Conservation (phyloP, 345 rosid species). For the Hibiscus trionum region DNA sequence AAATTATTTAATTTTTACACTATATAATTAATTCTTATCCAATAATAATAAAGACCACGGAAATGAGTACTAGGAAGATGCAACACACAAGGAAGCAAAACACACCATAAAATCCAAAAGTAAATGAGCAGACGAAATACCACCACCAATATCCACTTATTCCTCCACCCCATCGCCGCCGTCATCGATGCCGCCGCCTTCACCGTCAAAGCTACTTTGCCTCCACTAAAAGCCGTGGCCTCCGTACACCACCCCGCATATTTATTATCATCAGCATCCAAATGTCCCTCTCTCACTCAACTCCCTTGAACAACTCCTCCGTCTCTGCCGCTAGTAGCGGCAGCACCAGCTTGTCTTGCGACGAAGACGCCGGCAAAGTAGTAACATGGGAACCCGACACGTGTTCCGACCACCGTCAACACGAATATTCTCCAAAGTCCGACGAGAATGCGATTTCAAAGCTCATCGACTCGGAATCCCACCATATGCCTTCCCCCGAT, state of each 20-base stretch:
- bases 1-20: no score
- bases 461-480: conserved; percentile 34
- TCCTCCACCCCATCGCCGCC: not conserved
- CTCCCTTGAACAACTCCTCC: conserved; percentile 11
- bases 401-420: conserved; percentile 2
- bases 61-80: no score
- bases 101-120: conserved; percentile 17
- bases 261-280: not conserved
- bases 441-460: conserved; percentile 18
- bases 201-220: not conserved
- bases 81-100: not conserved
- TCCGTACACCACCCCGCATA: not conserved
- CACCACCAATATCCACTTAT: conserved; percentile 3
- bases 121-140: conserved; percentile 18
- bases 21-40: no score
- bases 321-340: conserved; percentile 9
- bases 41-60: no score
- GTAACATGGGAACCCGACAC: no score
- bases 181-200: not conserved
- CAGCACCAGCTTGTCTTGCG: conserved; percentile 3
- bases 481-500: conserved; percentile 29
- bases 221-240: not conserved
- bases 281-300: conserved; percentile 11
- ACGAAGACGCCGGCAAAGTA: conserved; percentile 18
- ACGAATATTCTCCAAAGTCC: not conserved